Evolutionary conservation across 768 basidiomycete genomes (phyloP).

Genomic region (Multifurca ochricompacta): DNA sequence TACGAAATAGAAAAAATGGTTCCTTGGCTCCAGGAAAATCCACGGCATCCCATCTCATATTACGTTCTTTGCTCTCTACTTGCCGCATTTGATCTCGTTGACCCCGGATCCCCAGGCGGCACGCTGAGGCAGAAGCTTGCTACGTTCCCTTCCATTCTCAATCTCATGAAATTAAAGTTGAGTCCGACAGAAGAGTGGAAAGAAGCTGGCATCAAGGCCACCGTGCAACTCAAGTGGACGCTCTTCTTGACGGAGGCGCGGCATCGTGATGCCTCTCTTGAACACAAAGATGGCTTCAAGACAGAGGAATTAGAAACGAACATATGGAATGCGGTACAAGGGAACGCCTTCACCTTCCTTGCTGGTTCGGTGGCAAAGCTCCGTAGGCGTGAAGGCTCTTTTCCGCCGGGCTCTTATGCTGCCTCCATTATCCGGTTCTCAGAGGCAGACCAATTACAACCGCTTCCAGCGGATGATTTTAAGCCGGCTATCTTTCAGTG

Average conservation of each 20-base stretch:
- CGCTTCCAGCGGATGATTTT: conserved; percentile 42
- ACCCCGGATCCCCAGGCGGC: conserved; percentile 42
- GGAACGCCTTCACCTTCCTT: conserved; percentile 72
- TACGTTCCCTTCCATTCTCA: conserved; percentile 38
- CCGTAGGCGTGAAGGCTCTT: conserved; percentile 35
- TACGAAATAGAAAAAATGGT: conserved; percentile 54
- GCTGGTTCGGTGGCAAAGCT: conserved; percentile 51
- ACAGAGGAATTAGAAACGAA: conserved; percentile 77
- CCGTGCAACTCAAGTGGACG: conserved; percentile 79
- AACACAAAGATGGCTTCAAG: conserved; percentile 56
- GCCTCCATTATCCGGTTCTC: conserved; percentile 21
- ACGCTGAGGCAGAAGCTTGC: conserved; percentile 41
- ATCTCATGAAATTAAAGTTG: conserved; percentile 55
- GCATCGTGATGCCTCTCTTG: conserved; percentile 57
- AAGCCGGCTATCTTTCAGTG: conserved; percentile 47
- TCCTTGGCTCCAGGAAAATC: conserved; percentile 62
- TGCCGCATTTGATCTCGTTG: conserved; percentile 57
- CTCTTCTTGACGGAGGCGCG: conserved; percentile 74
- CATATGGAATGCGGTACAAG: conserved; percentile 77
- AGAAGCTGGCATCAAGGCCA: conserved; percentile 61
- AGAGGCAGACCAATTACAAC: conserved; percentile 33
- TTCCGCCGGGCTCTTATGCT: conserved; percentile 26
- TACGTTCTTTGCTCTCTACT: conserved; percentile 63
- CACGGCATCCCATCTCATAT: conserved; percentile 60
- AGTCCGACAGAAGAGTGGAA: conserved; percentile 52